These are phyloP conservation scores for Ettlia oleoabundans DNA, from an alignment of 139 green algal species.

Conservation along the genomic window DNA sequence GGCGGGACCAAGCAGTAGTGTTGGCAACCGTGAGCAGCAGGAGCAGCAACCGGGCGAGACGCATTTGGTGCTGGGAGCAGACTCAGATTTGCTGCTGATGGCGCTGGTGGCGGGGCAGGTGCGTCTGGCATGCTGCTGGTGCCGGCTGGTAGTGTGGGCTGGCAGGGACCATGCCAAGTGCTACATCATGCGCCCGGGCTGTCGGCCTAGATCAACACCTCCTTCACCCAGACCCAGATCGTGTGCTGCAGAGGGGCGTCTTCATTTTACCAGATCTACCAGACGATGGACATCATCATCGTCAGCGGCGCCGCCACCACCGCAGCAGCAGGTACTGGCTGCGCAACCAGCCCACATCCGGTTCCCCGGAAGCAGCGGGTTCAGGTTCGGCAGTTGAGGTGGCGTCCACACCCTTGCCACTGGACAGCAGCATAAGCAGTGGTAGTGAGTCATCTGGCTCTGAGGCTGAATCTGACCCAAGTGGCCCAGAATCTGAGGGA, in stretches of 20 bases:
- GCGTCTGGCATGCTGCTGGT: not conserved
- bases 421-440: no score
- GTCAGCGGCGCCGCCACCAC: not conserved
- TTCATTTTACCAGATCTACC: not conserved
- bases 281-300: not conserved
- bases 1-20: not conserved
- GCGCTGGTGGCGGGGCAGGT: conserved; percentile 51
- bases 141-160: not conserved
- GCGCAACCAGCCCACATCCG: no score
- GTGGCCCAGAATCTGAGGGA: no score
- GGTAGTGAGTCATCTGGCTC: no score
- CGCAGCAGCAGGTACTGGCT: not conserved
- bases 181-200: no score
- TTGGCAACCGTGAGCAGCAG: not conserved
- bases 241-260: not conserved
- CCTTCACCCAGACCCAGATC: no score
- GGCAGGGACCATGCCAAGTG: no score
- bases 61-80: conserved; percentile 73
- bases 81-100: conserved; percentile 89
- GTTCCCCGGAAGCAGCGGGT: no score
- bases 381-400: no score
- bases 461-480: no score
- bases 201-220: no score
- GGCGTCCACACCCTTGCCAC: no score
- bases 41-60: conserved; percentile 1